Conservation (phyloP, 257 asterid genomes). For the Mitragyna speciosa region DNA sequence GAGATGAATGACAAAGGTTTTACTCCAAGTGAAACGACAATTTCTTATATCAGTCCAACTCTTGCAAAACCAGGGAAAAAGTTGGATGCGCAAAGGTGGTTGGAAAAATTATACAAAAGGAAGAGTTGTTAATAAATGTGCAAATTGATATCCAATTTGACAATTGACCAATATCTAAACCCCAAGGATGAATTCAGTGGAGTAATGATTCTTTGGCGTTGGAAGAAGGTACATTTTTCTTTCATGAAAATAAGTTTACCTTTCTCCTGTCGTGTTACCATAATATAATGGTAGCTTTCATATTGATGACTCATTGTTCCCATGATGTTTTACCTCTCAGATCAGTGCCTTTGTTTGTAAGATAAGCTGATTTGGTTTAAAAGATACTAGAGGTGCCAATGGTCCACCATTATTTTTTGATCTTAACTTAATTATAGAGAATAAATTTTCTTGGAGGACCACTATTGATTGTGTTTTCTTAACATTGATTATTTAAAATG, state of each 20-base stretch:
- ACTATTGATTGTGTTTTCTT: background rate
- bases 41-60: constrained; percentile 54
- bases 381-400: background rate
- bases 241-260: background rate
- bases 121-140: constrained; percentile 34
- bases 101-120: constrained; percentile 53
- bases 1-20: constrained; percentile 74
- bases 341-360: background rate
- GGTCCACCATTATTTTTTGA: background rate
- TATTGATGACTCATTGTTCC: background rate
- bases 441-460: background rate
- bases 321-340: background rate
- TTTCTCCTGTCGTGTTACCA: background rate
- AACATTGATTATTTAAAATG: background rate
- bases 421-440: background rate
- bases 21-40: constrained; percentile 61
- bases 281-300: background rate
- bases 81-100: constrained; percentile 61
- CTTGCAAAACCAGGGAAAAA: constrained; percentile 75
- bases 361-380: background rate
- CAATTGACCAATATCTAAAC: background rate
- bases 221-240: background rate
- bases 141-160: background rate
- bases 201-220: background rate
- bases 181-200: background rate